phyloP scores from a whole-genome alignment of 129 eudicot species.

The sunflower (Helianthus annuus) region HanXRQr2.0-SUNRISE NC_035443.2:82728649-82729148 shows the following conservation, averaged over 20 bases:
- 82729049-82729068: too few species aligned
- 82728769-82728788: slow-evolving; percentile 39
- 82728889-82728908: neutral
- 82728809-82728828: slow-evolving; percentile 40
- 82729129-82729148: too few species aligned
- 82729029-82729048: too few species aligned
- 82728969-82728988: too few species aligned
- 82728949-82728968: neutral
- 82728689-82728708: slow-evolving; percentile 36
- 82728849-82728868: slow-evolving; percentile 50
- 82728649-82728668: slow-evolving; percentile 40
- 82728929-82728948: neutral
- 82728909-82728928: neutral
- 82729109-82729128: too few species aligned
- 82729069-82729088: too few species aligned
- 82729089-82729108: too few species aligned
- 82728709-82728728: slow-evolving; percentile 41
- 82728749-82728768: slow-evolving; percentile 41
- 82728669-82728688: slow-evolving; percentile 40
- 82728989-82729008: neutral
- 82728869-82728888: slow-evolving; percentile 42
- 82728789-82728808: slow-evolving; percentile 34
- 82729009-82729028: neutral
- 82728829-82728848: slow-evolving; percentile 40
- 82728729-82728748: slow-evolving; percentile 40